These are phyloP conservation scores for Scheffersomyces titani DNA, from an alignment of 1,139 yeast genomes.

Conservation along the genomic window DNA sequence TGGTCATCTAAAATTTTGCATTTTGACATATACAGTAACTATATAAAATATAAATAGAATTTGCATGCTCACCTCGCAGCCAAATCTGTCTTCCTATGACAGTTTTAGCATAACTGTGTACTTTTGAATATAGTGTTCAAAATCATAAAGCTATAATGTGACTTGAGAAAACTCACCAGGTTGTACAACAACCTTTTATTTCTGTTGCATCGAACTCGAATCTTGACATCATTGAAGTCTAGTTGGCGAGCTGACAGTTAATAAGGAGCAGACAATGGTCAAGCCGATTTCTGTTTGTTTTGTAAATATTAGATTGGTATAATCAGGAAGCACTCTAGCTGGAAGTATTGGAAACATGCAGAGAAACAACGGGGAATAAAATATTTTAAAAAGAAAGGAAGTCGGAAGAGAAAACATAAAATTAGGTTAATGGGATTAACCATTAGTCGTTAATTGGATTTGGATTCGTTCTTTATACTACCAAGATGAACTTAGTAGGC, in stretches of 20 bases:
- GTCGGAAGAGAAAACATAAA: not conserved
- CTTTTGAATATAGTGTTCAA: not conserved
- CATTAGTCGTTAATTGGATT: not conserved
- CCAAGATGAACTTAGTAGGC: constrained; percentile 13
- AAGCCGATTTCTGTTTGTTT: not conserved
- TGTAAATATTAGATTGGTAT: not conserved
- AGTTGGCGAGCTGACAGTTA: not conserved
- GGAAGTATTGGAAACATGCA: not conserved
- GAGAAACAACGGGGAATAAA: not conserved
- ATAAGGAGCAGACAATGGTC: not conserved
- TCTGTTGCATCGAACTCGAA: not conserved
- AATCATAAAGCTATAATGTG: not conserved
- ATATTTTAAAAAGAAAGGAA: not conserved
- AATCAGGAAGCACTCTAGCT: not conserved
- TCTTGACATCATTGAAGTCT: too few relatives aligned
- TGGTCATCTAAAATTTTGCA: not conserved
- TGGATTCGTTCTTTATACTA: not conserved
- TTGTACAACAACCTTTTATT: not conserved
- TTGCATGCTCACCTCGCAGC: not conserved
- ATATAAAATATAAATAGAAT: not conserved
- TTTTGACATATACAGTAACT: not conserved
- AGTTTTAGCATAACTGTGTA: not conserved
- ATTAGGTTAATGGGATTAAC: not conserved
- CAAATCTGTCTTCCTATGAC: not conserved
- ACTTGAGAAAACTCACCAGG: not conserved